Base-by-base conservation (phyloP, 352 stramenopile genomes). In the Pseudoperonospora humuli region DNA sequence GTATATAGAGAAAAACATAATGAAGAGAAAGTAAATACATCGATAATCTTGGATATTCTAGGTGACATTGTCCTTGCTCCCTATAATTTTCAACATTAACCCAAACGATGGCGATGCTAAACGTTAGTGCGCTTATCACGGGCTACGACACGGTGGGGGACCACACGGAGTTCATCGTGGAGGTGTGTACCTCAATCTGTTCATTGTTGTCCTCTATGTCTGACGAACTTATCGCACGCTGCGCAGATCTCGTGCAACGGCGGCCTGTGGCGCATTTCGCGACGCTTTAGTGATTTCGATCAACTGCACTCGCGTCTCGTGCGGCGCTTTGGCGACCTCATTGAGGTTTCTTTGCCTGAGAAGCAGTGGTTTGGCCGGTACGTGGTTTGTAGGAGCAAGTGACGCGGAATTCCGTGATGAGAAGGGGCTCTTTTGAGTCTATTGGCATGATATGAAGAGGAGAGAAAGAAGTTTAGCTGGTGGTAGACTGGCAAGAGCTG, bases 321-420 rank as follows among this genome's bases (percentile, higher is more conserved):
- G 48, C 75, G 75, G 39, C 63, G 59, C 39, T 89, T 89, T 37
- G 76, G 75, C 10, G 71, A 84, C 48, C 70, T 85, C 41, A 79
- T 92, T 21, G 72, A 86, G 18, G 70, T 48, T 7, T 52, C 61
- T 26, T 50, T 92, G 52, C 79, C 79, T 0, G 79, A 92, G 45
- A 92, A 92, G 60, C 79, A 92, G 64, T 92, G 79, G 79, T 92
- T 92, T 57, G 79, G 79, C 13, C 65, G 79, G 79, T 92, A 57
- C 28, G 68, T 70, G 17, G 4, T 13, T 28, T 27, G 3, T 26
- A 13, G 9, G 21, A 56, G 34, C 26, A 29, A 54, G 36, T 4
- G 39, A 18, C 46, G 33, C 36, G 39, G 43, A 54, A 39, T 65
- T 71, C 41, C 17, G 61, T 78, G 67, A 78, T 71, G 67, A 78